Evolutionary conservation across 2,329 filamentous ascomycete species (phyloP), one percentile per base, ranked within the genome.

Genomic region (Pestalotiopsis sp.): DNA sequence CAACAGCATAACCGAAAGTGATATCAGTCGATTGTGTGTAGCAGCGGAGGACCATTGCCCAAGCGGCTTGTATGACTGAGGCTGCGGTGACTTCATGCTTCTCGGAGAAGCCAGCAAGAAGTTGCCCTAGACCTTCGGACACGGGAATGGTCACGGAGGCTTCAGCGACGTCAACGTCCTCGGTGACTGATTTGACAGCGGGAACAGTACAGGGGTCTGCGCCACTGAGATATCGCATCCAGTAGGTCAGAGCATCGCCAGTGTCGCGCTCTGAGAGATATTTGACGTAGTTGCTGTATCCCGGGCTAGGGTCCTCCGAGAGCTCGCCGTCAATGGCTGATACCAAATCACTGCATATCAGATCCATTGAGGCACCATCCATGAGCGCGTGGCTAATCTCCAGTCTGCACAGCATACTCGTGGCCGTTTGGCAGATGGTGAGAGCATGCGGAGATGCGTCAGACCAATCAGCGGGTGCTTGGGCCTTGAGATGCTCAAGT

Each of bases 361-460:
- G 39, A 23, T 64, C 39, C 61, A 64, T 64, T 2, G 61, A 64
- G 20, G 61, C 41, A 39, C 61, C 61, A 23, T 64, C 61, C 61
- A 64, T 64, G 17, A 64, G 39, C 13, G 61, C 61, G 14, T 67
- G 66, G 31, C 66, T 67, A 13, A 67, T 67, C 36, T 67, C 66
- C 23, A 67, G 36, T 57, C 55, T 63, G 49, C 66, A 67, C 13
- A 67, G 49, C 3, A 67, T 45, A 3, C 66, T 45, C 6, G n/a
- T 52, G 23, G 59, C n/a, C 20, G 66, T 67, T 20, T 55, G 41
- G 13, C 60, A 64, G 31, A 67, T 36, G 12, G 66, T 67, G n/a
- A 67, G 63, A n/a, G 55, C 45, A 49, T 67, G 66, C 1, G 66
- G 66, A 6, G 66, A 45, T 3, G 59, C 60, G 9, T 14, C 25